A percentile compares a stretch with the other conserved stretches of the same genome.
Evolutionary conservation across 192 early-diverging fungal species (phyloP).

Genomic region (Linderina pennispora): DNA sequence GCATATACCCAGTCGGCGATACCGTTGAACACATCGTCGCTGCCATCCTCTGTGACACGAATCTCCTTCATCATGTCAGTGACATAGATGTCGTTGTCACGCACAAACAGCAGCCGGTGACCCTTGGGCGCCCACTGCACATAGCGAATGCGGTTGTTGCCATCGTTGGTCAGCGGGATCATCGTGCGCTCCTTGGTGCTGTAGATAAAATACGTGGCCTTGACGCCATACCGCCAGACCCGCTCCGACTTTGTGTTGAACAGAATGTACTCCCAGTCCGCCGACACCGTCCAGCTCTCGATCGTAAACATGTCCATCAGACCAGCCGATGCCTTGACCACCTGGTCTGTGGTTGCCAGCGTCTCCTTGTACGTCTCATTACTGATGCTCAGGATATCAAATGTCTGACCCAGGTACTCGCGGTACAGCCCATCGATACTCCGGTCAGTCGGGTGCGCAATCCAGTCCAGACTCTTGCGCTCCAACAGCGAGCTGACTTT

Average conservation of each 20-base stretch:
- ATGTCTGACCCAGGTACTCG: conserved; percentile 9
- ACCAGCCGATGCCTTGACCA: conserved; percentile 15
- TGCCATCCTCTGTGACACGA: conserved; percentile 82
- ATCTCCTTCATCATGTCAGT: conserved; percentile 62
- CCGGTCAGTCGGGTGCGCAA: conserved; percentile 28
- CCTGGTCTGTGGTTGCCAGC: conserved; percentile 20
- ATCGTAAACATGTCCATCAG: conserved; percentile 38
- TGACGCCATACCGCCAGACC: conserved; percentile 82
- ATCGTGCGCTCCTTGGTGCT: conserved; percentile 54
- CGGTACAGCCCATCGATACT: conserved; percentile 38
- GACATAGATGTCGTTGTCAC: conserved; percentile 83
- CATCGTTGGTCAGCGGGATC: conserved; percentile 47
- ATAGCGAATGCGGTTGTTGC: conserved; percentile 51
- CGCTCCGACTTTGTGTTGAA: conserved; percentile 56
- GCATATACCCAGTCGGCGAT: conserved; percentile 99
- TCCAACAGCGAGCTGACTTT: conserved; percentile 15
- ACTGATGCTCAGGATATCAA: conserved; percentile 23
- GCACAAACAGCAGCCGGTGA: conserved; percentile 76
- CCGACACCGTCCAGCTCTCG: conserved; percentile 56
- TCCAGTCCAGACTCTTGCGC: conserved; percentile 34
- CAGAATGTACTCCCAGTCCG: conserved; percentile 73
- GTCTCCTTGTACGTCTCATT: conserved; percentile 28
- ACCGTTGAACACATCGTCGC: conserved; percentile 78
- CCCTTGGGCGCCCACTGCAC: conserved; percentile 76
- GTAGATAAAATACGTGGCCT: conserved; percentile 76